Evolutionary conservation across 768 basidiomycete species (phyloP).

Genomic region (Amanita pseudoporphyria): DNA sequence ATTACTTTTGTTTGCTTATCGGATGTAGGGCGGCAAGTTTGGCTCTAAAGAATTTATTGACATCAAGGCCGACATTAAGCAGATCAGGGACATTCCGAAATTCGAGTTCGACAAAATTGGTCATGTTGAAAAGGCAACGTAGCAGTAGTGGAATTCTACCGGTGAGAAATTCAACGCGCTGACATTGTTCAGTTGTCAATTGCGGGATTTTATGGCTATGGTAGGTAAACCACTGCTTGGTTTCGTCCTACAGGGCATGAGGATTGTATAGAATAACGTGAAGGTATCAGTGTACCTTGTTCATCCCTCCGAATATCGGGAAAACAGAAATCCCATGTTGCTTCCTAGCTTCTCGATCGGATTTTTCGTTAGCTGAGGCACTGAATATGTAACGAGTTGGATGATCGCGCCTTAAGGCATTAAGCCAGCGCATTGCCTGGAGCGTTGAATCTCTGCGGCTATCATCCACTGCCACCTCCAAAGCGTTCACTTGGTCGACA

Average conservation of each 20-base stretch:
- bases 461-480: slow-evolving; percentile 5
- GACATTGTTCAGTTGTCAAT: slow-evolving; percentile 10
- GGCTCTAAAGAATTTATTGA: no score
- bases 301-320: slow-evolving; percentile 10
- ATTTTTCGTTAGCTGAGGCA: slow-evolving; percentile 11
- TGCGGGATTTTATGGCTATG: slow-evolving; percentile 6
- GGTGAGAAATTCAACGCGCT: slow-evolving; percentile 11
- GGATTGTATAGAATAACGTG: slow-evolving; percentile 5
- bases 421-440: not conserved
- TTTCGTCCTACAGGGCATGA: slow-evolving; percentile 11
- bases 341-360: slow-evolving; percentile 11
- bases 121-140: slow-evolving; percentile 9
- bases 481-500: slow-evolving; percentile 10
- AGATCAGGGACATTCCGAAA: no score
- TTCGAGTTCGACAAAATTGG: no score
- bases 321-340: slow-evolving; percentile 9
- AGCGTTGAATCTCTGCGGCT: not conserved
- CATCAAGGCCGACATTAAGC: no score
- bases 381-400: slow-evolving; percentile 11
- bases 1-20: no score
- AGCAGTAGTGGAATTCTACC: slow-evolving; percentile 12
- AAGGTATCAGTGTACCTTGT: slow-evolving; percentile 8
- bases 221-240: slow-evolving; percentile 9
- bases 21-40: no score
- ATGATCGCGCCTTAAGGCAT: slow-evolving; percentile 1